A percentile compares a stretch with the other conserved stretches of the same genome.
These are phyloP conservation scores for Globisporangium camurandrum DNA, from an alignment of 352 stramenopile genomes.

Conservation along the genomic window DNA sequence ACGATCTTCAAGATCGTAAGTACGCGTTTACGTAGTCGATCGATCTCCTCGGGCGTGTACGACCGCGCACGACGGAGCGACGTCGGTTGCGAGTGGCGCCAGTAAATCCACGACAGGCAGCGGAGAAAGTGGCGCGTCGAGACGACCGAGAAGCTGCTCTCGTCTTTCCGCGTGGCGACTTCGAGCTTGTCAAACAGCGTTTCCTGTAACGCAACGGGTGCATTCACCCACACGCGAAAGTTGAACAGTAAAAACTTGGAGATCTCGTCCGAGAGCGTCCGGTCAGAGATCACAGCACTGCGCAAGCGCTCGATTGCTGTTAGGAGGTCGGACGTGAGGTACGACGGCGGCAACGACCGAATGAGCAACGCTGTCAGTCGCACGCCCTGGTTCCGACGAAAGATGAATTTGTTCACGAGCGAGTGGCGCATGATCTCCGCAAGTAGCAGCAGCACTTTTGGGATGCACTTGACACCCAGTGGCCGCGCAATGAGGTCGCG, in stretches of 20 bases:
- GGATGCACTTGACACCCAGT: conserved; percentile 56
- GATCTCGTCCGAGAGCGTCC: conserved; percentile 71
- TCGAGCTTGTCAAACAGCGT: conserved; percentile 79
- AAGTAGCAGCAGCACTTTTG: conserved; percentile 69
- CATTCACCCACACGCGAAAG: conserved; percentile 81
- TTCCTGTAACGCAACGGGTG: conserved; percentile 54
- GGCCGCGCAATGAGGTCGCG: conserved; percentile 63
- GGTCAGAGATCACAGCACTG: conserved; percentile 72
- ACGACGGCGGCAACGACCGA: conserved; percentile 52
- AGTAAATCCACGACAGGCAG: conserved; percentile 83
- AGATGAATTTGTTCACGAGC: conserved; percentile 84
- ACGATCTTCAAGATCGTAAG: conserved; percentile 76
- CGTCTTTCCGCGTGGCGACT: conserved; percentile 66
- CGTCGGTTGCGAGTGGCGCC: conserved; percentile 32
- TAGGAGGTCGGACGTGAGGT: conserved; percentile 61
- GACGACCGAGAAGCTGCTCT: conserved; percentile 53
- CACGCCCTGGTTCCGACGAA: conserved; percentile 68
- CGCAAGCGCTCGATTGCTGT: conserved; percentile 65
- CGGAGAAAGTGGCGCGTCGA: conserved; percentile 76
- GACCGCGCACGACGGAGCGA: conserved; percentile 41
- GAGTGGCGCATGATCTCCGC: conserved; percentile 84
- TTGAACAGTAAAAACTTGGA: conserved; percentile 83
- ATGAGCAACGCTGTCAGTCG: conserved; percentile 61
- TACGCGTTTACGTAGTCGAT: conserved; percentile 52
- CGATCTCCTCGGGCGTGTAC: conserved; percentile 51